These are phyloP conservation scores for Volutella citrinella DNA, from an alignment of 2,329 filamentous ascomycete genomes.

Conservation along the genomic window DNA sequence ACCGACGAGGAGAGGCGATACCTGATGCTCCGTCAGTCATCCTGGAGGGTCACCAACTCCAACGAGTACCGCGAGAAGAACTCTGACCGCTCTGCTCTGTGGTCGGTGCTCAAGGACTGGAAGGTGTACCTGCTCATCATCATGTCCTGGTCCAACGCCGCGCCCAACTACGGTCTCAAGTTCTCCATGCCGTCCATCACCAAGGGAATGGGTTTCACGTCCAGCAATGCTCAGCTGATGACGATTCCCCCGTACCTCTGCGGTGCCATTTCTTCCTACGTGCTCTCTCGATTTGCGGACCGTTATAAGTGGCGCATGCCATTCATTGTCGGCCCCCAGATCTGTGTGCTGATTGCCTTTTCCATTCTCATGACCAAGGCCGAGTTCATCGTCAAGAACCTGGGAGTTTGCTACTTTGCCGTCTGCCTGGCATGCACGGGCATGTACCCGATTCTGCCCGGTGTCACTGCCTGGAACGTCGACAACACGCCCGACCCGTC, in stretches of 20 bases:
- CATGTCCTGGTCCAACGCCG: no score
- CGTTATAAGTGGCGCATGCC: slow-evolving; percentile 60
- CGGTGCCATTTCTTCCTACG: slow-evolving; percentile 59
- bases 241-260: slow-evolving; percentile 55
- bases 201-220: slow-evolving; percentile 34
- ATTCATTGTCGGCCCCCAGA: slow-evolving; percentile 60
- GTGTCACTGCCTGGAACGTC: slow-evolving; percentile 42
- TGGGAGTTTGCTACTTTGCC: slow-evolving; percentile 62
- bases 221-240: slow-evolving; percentile 31
- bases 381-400: slow-evolving; percentile 34
- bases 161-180: no score
- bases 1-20: no score
- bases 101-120: no score
- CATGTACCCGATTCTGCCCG: slow-evolving; percentile 65
- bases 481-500: slow-evolving; percentile 45
- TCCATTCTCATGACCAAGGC: slow-evolving; percentile 54
- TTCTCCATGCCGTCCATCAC: slow-evolving; percentile 34
- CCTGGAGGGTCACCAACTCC: no score
- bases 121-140: no score
- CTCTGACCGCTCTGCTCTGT: no score
- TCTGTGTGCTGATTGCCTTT: slow-evolving; percentile 63
- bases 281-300: slow-evolving; percentile 63
- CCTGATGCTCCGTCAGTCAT: no score
- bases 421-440: slow-evolving; percentile 66
- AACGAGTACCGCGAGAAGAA: no score